Evolutionary conservation across 1,139 yeast genomes (phyloP), one percentile per base, ranked within the genome.

Genomic region (Debaryomycetaceae sp.): DNA sequence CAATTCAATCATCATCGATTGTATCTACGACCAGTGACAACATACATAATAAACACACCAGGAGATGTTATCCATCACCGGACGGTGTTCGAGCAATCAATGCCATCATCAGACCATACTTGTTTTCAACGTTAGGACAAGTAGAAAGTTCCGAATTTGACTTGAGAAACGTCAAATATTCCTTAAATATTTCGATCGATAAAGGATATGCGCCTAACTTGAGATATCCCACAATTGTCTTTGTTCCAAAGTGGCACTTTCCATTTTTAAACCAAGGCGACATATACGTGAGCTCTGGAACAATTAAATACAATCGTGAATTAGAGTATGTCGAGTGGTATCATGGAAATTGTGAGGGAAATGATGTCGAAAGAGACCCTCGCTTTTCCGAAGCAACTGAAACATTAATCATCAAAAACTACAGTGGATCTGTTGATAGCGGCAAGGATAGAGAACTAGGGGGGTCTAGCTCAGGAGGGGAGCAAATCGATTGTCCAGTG

Each of bases 101-200:
- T 45, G 88, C 96, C 0, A 76, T 85, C 3, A 68, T 87, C 22
- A 72, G 97, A 42, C 97, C 97, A 1, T 87, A 75, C 53, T 81
- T 87, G 1, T 61, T 80, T 4, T 78, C 83, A 4, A 73, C 83
- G 0, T 68, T 69, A 40, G 96, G 96, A 0, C 65, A 68, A 11
- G 62, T 76, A 5, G 60, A 63, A 23, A 60, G 60, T 1, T 76
- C 83, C 9, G 81, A 76, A 43, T 87, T 87, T 58, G 81, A 83
- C 50, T 52, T 85, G 46, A 63, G 65, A 40, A 57, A 65, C 1
- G 66, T 66, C n/a, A 64, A 62, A 36, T 87, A 80, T 55, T 58
- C 66, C 0, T 63, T 87, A 42, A 72, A 75, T 5, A 59, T 87
- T 24, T 53, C 62, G 1, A 38, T 71, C 17, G 48, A 54, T 9